These are phyloP conservation scores for Venturia asperata DNA, from an alignment of 2,329 filamentous ascomycete species.

Conservation along the genomic window DNA sequence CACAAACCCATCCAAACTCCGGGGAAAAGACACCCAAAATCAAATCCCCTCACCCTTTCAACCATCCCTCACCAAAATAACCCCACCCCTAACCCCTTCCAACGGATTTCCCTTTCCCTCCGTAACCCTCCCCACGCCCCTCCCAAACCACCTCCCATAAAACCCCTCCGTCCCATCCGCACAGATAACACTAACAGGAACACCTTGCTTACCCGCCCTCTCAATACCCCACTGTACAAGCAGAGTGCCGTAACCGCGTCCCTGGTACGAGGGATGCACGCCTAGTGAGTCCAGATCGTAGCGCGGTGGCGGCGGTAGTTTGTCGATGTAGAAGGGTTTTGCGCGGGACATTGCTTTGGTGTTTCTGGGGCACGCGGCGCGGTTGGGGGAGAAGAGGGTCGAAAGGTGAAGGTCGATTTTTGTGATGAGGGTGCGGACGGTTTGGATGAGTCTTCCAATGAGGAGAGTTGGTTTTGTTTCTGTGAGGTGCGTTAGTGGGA, in stretches of 20 bases:
- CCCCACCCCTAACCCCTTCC: slow-evolving; percentile 27
- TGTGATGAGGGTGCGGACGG: background rate
- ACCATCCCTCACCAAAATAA: slow-evolving; percentile 27
- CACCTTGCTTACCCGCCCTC: slow-evolving; percentile 30
- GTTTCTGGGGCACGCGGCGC: slow-evolving; percentile 22
- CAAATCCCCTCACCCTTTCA: background rate
- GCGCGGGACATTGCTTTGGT: slow-evolving; percentile 22
- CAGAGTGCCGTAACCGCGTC: slow-evolving; percentile 31
- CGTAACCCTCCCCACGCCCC: slow-evolving; percentile 29
- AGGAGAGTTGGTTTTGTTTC: background rate
- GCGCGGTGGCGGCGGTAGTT: slow-evolving; percentile 28
- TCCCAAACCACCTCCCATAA: slow-evolving; percentile 34
- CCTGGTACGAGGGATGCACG: slow-evolving; percentile 37
- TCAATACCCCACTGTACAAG: slow-evolving; percentile 37
- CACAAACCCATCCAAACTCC: no score
- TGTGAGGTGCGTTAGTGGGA: background rate
- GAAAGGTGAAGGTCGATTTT: background rate
- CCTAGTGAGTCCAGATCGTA: slow-evolving; percentile 36
- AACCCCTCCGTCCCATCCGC: slow-evolving; percentile 37
- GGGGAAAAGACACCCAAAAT: background rate
- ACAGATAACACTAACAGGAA: slow-evolving; percentile 37
- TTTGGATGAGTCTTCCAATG: background rate
- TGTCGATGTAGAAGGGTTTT: slow-evolving; percentile 22
- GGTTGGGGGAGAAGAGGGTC: background rate
- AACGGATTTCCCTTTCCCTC: slow-evolving; percentile 31